Evolutionary conservation across 2,329 filamentous ascomycete genomes (phyloP).

Genomic region (Colletotrichum somersetense): DNA sequence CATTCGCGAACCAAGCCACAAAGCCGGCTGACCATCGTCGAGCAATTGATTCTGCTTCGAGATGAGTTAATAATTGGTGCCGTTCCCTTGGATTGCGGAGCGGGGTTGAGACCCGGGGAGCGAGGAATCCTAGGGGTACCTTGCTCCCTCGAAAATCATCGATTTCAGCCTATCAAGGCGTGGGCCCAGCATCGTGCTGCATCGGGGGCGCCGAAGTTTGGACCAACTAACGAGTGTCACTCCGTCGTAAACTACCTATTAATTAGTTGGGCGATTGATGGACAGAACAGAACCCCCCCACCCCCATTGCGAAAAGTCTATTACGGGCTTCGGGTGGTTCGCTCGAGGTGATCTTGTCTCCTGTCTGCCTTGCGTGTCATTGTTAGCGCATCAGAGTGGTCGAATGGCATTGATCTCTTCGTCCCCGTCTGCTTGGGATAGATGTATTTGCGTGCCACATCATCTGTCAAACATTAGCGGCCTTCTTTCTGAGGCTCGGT

Average conservation of each 20-base stretch:
- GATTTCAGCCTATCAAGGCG: too few relatives aligned
- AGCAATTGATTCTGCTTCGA: not conserved
- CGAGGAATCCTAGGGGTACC: too few relatives aligned
- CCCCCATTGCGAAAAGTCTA: too few relatives aligned
- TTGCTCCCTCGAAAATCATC: too few relatives aligned
- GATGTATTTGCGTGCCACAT: not conserved
- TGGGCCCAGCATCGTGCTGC: too few relatives aligned
- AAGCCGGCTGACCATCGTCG: too few relatives aligned
- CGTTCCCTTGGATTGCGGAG: slow-evolving; percentile 12
- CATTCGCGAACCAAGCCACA: too few relatives aligned
- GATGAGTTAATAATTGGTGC: not conserved
- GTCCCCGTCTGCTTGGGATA: too few relatives aligned
- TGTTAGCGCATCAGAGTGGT: not conserved
- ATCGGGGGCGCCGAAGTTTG: not conserved
- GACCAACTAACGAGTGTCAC: not conserved
- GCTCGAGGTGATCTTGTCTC: not conserved
- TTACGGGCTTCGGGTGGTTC: not conserved
- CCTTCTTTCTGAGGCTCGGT: not conserved
- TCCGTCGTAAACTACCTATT: not conserved
- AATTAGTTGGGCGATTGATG: too few relatives aligned
- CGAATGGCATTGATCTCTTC: too few relatives aligned
- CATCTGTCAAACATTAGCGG: not conserved
- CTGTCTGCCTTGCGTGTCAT: not conserved
- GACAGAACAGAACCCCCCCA: too few relatives aligned
- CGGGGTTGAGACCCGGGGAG: slow-evolving; percentile 5